Evolutionary conservation across 2,329 filamentous ascomycete genomes (phyloP).

Genomic region (Plenodomus tracheiphilus): DNA sequence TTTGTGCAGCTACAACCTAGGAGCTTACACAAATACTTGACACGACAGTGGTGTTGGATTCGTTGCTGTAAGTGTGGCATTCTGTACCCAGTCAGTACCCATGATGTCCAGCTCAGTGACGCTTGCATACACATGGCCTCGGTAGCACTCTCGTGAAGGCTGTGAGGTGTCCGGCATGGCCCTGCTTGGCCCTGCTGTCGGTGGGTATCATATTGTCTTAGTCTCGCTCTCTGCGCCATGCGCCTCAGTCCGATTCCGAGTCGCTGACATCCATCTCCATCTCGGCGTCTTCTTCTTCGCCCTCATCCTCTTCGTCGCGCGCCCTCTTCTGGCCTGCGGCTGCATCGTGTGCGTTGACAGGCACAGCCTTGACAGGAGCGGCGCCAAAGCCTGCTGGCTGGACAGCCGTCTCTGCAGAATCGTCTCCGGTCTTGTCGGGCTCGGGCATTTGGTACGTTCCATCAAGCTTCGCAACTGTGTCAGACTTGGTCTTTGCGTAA

Average conservation of each 20-base stretch:
- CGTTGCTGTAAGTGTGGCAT: background rate
- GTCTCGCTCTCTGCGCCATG: background rate
- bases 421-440: conserved; percentile 20
- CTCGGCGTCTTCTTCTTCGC: conserved; percentile 58
- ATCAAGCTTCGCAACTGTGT: conserved; percentile 87
- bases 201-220: conserved; percentile 17
- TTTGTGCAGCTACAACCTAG: background rate
- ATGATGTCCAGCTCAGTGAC: background rate
- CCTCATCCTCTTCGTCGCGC: conserved; percentile 62
- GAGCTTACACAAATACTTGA: background rate
- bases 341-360: conserved; percentile 47
- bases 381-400: conserved; percentile 51
- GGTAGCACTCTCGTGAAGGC: background rate
- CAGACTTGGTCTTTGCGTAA: conserved; percentile 87
- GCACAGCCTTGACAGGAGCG: conserved; percentile 35
- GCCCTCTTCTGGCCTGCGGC: conserved; percentile 67
- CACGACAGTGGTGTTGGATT: background rate
- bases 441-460: conserved; percentile 79
- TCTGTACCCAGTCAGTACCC: background rate
- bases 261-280: conserved; percentile 67
- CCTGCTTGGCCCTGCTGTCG: conserved; percentile 1
- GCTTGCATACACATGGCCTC: background rate
- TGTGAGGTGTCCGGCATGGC: background rate
- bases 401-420: conserved; percentile 21
- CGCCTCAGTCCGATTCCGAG: conserved; percentile 68